Evolutionary conservation across 306 rosid species (phyloP), one percentile per base, ranked within the genome.

Genomic region (Amphicarpaea edgeworthii): DNA sequence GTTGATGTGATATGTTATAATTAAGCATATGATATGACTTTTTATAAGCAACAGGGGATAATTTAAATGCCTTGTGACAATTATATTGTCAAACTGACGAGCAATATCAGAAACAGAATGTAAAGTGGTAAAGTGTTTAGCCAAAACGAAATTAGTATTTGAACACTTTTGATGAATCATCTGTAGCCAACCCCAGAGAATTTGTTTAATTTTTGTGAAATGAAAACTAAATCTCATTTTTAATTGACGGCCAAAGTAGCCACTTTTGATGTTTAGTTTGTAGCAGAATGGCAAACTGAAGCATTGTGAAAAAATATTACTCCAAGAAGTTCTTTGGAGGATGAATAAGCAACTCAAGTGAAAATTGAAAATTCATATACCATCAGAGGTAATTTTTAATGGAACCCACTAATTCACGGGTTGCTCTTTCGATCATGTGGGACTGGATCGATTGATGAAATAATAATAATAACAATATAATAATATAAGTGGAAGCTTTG

Each of bases 221-320:
- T 15, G 20, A 65, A 51, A 67, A 32, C 17, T 37, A 37, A n/a
- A 24, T 26, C 47, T 49, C 55, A 49, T 11, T 40, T 45, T 40
- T 71, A 62, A 9, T 71, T 61, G 24, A 51, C 54, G 72, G 47
- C 64, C 72, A 54, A 71, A 68, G 6, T 59, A 61, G 51, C 70
- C 23, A 34, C 42, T 23, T 60, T 54, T 59, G 47, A 45, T 57
- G 76, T 11, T 69, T 19, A 57, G 4, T 34, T 19, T 68, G 4
- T 34, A 10, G 41, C 40, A 34, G 24, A 20, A 28, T 26, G 14
- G 38, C 24, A 26, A 26, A 68, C 43, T 24, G 38, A 54, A 54
- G 59, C 43, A 34, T 34, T 34, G 38, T 34, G 38, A 34, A 34
- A 34, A 34, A 34, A 34, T 34, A 34, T 34, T 34, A 34, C 4